These are phyloP conservation scores for Linnemannia exigua DNA, from an alignment of 192 early-diverging fungal species.

Conservation along the genomic window DNA sequence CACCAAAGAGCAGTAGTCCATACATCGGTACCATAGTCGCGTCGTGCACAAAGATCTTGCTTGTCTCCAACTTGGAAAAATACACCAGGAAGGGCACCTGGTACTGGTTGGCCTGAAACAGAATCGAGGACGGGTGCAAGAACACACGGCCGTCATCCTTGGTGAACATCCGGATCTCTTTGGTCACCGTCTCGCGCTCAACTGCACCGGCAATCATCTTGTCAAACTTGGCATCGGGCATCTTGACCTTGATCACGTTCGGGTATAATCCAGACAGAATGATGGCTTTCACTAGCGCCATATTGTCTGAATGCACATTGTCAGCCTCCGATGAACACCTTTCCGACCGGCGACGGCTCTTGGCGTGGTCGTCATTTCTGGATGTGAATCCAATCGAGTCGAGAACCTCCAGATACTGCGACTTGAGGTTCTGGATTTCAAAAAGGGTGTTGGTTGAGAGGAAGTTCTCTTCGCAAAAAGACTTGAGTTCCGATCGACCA, in stretches of 20 bases:
- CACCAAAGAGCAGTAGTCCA: conserved; percentile 88
- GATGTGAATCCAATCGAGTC: conserved; percentile 71
- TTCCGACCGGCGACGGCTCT: conserved; percentile 25
- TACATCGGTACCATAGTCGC: conserved; percentile 75
- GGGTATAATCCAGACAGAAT: conserved; percentile 88
- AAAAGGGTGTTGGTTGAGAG: conserved; percentile 74
- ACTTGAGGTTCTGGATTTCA: conserved; percentile 70
- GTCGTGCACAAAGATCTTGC: conserved; percentile 77
- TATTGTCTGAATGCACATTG: conserved; percentile 68
- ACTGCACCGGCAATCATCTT: conserved; percentile 81
- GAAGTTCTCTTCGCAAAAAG: conserved; percentile 67
- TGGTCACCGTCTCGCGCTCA: conserved; percentile 75
- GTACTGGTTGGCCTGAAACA: conserved; percentile 74
- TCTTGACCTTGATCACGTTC: conserved; percentile 77
- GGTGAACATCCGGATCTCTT: conserved; percentile 80
- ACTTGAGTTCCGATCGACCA: conserved; percentile 37
- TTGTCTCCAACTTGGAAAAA: conserved; percentile 74
- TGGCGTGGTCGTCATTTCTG: not conserved
- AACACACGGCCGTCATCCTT: conserved; percentile 81
- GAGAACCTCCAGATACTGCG: conserved; percentile 73
- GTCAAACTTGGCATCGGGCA: conserved; percentile 82
- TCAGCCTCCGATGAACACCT: conserved; percentile 39
- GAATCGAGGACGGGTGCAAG: conserved; percentile 86
- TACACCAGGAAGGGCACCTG: conserved; percentile 78
- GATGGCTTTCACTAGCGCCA: conserved; percentile 76